phyloP scores from a whole-genome alignment of 1,284 basidiomycete species.

The Schizophyllum amplum region DNA sequence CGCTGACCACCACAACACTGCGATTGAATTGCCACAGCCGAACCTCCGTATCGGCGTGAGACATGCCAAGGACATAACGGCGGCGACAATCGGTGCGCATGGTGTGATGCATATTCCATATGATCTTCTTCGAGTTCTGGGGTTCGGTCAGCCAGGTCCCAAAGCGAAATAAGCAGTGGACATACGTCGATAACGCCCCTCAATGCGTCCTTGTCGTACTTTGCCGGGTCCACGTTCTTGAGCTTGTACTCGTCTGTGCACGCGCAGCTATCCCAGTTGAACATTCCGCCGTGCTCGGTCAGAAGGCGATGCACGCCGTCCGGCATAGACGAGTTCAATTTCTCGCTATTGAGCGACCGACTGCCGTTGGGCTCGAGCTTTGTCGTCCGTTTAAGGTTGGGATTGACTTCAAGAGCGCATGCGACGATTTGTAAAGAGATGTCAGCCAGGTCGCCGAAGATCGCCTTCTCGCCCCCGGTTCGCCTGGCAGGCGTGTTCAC shows the following conservation, averaged over 20 bases:
- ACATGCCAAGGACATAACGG: background rate
- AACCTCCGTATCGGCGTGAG: background rate
- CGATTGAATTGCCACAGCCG: background rate
- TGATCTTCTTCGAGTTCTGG: background rate
- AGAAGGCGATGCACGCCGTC: background rate
- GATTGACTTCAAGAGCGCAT: background rate
- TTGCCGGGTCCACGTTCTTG: background rate
- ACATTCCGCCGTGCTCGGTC: background rate
- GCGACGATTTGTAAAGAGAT: background rate
- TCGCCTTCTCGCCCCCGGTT: background rate
- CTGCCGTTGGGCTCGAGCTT: background rate
- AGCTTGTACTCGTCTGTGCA: background rate
- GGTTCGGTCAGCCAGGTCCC: background rate
- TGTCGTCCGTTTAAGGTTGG: background rate
- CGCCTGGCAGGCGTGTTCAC: no score
- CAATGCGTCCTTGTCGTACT: background rate
- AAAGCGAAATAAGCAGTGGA: background rate
- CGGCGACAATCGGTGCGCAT: background rate
- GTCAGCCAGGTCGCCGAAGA: background rate
- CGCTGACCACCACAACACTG: background rate
- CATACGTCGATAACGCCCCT: background rate
- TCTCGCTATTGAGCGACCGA: background rate
- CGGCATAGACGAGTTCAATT: background rate
- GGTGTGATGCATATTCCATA: background rate
- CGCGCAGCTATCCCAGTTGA: background rate